Conservation (phyloP, 495 filamentous ascomycete genomes). For the Poronia punctata region DNA sequence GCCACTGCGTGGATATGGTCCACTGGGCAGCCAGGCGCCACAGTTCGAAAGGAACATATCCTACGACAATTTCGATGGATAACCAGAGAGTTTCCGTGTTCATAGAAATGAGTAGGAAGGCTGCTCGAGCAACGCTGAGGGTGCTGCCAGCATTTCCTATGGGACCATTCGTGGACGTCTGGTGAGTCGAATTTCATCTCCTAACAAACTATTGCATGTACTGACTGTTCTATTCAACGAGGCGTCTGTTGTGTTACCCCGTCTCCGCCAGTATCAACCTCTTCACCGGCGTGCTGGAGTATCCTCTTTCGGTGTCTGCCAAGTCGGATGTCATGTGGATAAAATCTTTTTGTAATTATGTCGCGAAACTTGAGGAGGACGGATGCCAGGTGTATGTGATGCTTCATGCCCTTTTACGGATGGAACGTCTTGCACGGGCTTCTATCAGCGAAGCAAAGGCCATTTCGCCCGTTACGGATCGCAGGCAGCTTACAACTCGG, state of each 20-base stretch:
- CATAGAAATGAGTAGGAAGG: not conserved
- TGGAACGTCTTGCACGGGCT: conserved; percentile 1
- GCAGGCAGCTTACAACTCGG: not conserved
- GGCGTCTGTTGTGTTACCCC: conserved; percentile 3
- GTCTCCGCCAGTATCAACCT: not conserved
- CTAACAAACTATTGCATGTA: not conserved
- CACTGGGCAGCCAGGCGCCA: conserved; percentile 1
- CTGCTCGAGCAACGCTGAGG: conserved; percentile 1
- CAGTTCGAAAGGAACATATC: not conserved
- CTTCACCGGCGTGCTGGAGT: not conserved
- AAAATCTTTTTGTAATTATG: not conserved
- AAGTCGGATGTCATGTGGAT: not conserved
- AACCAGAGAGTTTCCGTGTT: not conserved
- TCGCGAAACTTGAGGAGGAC: not conserved
- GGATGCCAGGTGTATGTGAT: not conserved
- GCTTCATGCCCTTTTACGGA: not conserved
- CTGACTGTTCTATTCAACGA: not conserved
- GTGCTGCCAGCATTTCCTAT: not conserved
- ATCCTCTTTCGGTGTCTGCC: not conserved
- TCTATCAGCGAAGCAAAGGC: not conserved
- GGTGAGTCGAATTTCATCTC: not conserved
- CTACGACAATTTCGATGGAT: not conserved
- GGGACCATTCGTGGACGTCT: not conserved
- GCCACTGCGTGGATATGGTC: not conserved
- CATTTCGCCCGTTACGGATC: not conserved